A percentile compares a stretch with the other conserved stretches of the same genome.
phyloP scores from a whole-genome alignment of 1,284 basidiomycete genomes.

The Naganishia sp. region DNA sequence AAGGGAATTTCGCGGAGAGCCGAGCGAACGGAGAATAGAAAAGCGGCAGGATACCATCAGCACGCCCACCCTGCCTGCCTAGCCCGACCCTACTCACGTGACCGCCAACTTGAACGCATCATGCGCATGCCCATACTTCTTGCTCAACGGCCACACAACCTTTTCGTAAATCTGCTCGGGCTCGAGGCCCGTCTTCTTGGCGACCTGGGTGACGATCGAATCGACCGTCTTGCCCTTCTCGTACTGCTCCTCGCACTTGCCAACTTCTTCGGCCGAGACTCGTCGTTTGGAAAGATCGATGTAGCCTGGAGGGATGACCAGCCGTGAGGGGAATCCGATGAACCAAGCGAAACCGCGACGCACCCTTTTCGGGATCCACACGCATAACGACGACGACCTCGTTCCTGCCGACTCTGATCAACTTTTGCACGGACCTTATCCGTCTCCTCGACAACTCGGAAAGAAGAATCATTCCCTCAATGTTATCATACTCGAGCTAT shows the following conservation, averaged over 20 bases:
- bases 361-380: constrained; percentile 99
- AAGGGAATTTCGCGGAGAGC: background rate
- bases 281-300: constrained; percentile 99
- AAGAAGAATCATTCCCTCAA: constrained; percentile 98
- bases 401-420: constrained; percentile 96
- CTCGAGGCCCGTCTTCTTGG: constrained; percentile 70
- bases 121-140: constrained; percentile 92
- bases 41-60: no score
- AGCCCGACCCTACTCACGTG: constrained; percentile 62
- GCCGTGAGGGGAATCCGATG: no score
- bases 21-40: background rate
- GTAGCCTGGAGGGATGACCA: constrained; percentile 66
- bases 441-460: constrained; percentile 95
- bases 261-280: constrained; percentile 98
- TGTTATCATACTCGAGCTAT: constrained; percentile 97
- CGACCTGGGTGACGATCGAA: constrained; percentile 91
- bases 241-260: constrained; percentile 97
- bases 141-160: constrained; percentile 89
- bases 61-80: no score
- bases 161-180: constrained; percentile 75
- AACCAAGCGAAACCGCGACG: constrained; percentile 39
- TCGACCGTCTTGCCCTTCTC: constrained; percentile 96
- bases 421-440: constrained; percentile 96
- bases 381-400: constrained; percentile 97
- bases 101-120: constrained; percentile 97